Conservation (phyloP, 2,329 filamentous ascomycete species). For the Paraphoma chrysanthemicola region DNA sequence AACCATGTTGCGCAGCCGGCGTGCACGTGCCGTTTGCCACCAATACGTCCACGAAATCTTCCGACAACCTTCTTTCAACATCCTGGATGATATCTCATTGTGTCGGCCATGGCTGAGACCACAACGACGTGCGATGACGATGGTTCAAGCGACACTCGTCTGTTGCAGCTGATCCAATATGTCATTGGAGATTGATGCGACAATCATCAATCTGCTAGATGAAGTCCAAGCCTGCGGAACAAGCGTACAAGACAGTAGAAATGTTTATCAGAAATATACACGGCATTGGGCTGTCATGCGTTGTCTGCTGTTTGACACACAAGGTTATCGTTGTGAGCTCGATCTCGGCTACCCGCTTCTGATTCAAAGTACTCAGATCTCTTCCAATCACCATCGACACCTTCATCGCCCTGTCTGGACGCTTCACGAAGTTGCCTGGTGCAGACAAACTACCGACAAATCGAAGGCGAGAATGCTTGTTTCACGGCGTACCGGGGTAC, state of each 20-base stretch:
- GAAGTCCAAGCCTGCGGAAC: neutral
- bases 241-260: neutral
- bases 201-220: neutral
- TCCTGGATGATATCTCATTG: neutral
- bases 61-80: conserved; percentile 27
- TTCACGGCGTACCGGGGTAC: conserved; percentile 12
- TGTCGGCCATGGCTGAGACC: too few species aligned
- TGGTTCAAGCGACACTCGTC: too few species aligned
- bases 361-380: too few species aligned
- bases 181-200: neutral
- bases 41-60: conserved; percentile 6
- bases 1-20: conserved; percentile 6
- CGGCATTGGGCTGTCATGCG: too few species aligned
- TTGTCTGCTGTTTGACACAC: too few species aligned
- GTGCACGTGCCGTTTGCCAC: conserved; percentile 5
- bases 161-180: neutral
- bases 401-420: neutral
- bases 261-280: too few species aligned
- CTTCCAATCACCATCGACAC: neutral
- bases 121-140: too few species aligned
- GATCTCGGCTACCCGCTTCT: too few species aligned
- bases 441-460: neutral
- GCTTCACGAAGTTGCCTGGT: neutral
- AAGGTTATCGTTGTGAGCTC: too few species aligned
- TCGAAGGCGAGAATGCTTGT: neutral